Evolutionary conservation across 768 basidiomycete species (phyloP).

Genomic region (Mycena alexandri): DNA sequence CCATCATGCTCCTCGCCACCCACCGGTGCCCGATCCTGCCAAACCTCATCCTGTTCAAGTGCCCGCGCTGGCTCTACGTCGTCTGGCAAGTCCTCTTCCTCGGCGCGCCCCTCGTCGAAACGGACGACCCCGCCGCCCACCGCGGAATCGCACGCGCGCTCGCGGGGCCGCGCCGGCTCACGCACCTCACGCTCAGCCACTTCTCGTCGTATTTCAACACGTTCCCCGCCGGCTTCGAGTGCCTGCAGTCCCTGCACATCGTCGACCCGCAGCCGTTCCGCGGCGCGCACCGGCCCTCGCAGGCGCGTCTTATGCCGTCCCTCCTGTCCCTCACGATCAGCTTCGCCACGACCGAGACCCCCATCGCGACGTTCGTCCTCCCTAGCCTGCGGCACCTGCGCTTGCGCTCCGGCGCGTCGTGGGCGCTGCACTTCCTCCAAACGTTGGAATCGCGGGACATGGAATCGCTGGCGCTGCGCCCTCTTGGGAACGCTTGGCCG

Average conservation of each 20-base stretch:
- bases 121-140: not conserved
- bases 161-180: not conserved
- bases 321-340: no score
- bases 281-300: no score
- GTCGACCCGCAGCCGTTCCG: not conserved
- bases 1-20: not conserved
- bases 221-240: not conserved
- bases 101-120: not conserved
- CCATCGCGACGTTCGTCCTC: no score
- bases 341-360: no score
- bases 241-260: not conserved
- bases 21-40: not conserved
- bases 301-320: no score
- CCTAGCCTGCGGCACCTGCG: no score
- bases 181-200: not conserved
- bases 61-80: not conserved
- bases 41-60: not conserved
- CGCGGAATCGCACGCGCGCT: no score
- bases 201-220: not conserved
- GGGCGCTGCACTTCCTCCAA: not conserved
- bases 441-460: not conserved
- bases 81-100: not conserved
- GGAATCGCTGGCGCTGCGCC: not conserved
- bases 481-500: not conserved
- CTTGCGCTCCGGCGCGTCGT: no score